phyloP scores from a whole-genome alignment of 2,329 filamentous ascomycete genomes.

The Xylaria arbuscula region DNA sequence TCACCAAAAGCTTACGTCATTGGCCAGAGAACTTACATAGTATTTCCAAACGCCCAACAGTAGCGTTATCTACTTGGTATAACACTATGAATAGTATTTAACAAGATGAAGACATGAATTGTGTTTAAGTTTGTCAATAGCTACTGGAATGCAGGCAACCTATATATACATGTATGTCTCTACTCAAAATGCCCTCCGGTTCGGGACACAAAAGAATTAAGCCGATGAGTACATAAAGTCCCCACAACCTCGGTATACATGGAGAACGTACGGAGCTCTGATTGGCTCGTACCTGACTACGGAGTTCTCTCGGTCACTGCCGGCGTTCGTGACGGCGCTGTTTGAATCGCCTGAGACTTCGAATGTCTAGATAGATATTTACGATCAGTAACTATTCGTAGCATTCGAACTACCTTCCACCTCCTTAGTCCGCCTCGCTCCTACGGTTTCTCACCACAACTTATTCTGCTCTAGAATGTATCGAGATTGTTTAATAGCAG shows the following conservation, averaged over 20 bases:
- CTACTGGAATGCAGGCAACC: no score
- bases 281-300: constrained; percentile 20
- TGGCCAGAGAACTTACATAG: no score
- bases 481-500: constrained; percentile 10
- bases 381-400: not conserved
- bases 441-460: not conserved
- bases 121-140: no score
- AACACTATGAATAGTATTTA: no score
- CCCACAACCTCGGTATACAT: constrained; percentile 14
- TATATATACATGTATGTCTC: no score
- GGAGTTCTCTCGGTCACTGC: constrained; percentile 15
- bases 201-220: not conserved
- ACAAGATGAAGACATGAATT: no score
- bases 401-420: not conserved
- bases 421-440: not conserved
- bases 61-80: no score
- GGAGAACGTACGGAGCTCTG: not conserved
- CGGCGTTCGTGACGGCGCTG: constrained; percentile 10
- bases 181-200: no score
- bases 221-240: not conserved
- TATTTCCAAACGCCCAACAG: no score
- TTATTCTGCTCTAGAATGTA: constrained; percentile 29
- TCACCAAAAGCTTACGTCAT: no score
- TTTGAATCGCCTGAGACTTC: not conserved
- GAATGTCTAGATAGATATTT: not conserved